A percentile compares a stretch with the other conserved stretches of the same genome.
Evolutionary conservation across 176 grass and related monocot species (phyloP).

Genomic region (Neostapfia colusana): DNA sequence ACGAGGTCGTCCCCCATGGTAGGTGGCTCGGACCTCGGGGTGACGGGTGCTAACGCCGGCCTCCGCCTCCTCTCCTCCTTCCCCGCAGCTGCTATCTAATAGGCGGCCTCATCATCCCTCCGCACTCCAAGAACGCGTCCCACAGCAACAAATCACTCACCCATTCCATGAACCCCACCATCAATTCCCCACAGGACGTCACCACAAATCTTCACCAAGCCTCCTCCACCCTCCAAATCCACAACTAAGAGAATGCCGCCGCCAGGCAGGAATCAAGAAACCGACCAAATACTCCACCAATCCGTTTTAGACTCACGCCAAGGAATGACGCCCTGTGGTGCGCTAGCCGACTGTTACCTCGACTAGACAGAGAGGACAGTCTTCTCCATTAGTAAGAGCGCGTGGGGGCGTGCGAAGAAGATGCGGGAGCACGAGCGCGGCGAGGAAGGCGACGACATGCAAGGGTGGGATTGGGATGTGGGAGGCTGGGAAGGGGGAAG

Average conservation of each 20-base stretch:
- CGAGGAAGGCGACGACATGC: conserved; percentile 35
- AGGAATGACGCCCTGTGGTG: neutral
- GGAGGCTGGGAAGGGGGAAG: conserved; percentile 27
- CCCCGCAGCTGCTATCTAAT: conserved; percentile 68
- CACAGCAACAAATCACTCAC: conserved; percentile 68
- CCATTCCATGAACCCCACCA: conserved; percentile 91
- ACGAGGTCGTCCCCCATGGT: conserved; percentile 92
- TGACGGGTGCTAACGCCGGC: conserved; percentile 35
- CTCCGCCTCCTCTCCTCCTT: conserved; percentile 46
- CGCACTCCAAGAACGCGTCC: conserved; percentile 97
- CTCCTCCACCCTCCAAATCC: conserved; percentile 37
- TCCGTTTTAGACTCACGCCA: neutral
- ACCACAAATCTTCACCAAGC: conserved; percentile 28
- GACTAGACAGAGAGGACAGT: neutral
- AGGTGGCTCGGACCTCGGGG: conserved; percentile 26
- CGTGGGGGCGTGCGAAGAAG: neutral
- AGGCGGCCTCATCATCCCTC: conserved; percentile 83
- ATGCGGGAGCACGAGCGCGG: conserved; percentile 18
- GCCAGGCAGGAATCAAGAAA: neutral
- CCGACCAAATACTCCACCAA: neutral
- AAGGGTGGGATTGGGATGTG: neutral
- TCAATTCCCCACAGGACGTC: conserved; percentile 40
- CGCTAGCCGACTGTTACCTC: conserved; percentile 29
- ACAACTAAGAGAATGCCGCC: neutral
- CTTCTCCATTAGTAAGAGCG: neutral